These are phyloP conservation scores for Piper betle DNA, from an alignment of 164 flowering plant species.

Conservation along the genomic window DNA sequence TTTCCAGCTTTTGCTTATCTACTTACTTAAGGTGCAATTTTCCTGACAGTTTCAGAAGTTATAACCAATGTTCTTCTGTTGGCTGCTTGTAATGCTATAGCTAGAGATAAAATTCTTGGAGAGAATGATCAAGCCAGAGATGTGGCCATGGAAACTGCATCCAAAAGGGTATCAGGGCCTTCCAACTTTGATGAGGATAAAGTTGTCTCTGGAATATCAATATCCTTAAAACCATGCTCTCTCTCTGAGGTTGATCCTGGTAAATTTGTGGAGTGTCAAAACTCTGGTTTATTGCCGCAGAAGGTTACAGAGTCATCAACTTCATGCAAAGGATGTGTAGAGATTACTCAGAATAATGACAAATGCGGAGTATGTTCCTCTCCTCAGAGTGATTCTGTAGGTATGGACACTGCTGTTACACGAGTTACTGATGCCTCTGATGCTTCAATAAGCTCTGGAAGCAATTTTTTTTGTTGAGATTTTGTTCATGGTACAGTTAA, in stretches of 20 bases:
- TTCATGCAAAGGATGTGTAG: slow-evolving; percentile 2
- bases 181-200: slow-evolving; percentile 6
- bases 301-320: slow-evolving; percentile 5
- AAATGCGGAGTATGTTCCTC: slow-evolving; percentile 8
- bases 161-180: slow-evolving; percentile 3
- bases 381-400: slow-evolving; percentile 10
- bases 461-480: background rate
- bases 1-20: background rate
- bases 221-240: slow-evolving; percentile 2
- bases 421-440: slow-evolving; percentile 7
- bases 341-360: slow-evolving; percentile 2
- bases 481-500: background rate
- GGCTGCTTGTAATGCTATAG: background rate
- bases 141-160: background rate
- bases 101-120: background rate
- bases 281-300: slow-evolving; percentile 2
- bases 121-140: slow-evolving; percentile 8
- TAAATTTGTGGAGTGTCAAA: slow-evolving; percentile 2
- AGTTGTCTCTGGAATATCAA: slow-evolving; percentile 4
- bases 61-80: slow-evolving; percentile 6
- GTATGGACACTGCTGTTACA: slow-evolving; percentile 10
- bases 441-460: background rate
- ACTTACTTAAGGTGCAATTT: background rate
- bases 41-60: slow-evolving; percentile 8
- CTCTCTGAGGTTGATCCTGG: slow-evolving; percentile 6